phyloP scores from a whole-genome alignment of 129 eudicot genomes.

The Ambrosia artemisiifolia region DNA sequence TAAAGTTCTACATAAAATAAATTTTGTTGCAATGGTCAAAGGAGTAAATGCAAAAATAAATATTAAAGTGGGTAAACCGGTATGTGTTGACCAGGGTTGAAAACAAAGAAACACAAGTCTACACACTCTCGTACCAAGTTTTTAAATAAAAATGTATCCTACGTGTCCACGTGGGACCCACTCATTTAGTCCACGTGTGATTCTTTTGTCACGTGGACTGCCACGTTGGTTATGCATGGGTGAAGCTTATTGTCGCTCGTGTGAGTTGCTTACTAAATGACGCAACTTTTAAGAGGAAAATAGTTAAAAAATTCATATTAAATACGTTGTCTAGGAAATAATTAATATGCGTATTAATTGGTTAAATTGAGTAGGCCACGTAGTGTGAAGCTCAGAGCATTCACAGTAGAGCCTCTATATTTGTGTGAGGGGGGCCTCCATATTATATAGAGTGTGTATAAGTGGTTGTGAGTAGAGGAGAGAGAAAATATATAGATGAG shows the following conservation, averaged over 20 bases:
- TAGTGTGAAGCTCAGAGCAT: too few species aligned
- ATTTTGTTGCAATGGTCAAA: neutral
- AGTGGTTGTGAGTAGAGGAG: too few species aligned
- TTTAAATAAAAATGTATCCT: neutral
- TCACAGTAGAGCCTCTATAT: too few species aligned
- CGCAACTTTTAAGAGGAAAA: neutral
- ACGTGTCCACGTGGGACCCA: constrained; percentile 19
- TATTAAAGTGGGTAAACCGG: neutral
- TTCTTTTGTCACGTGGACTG: neutral
- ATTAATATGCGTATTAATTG: too few species aligned
- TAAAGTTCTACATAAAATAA: neutral
- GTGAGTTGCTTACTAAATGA: neutral
- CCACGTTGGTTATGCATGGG: neutral
- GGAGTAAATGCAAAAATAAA: neutral
- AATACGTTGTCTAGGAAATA: too few species aligned
- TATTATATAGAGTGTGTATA: too few species aligned
- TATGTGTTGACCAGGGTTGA: constrained; percentile 10
- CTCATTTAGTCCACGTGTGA: neutral
- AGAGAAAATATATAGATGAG: too few species aligned
- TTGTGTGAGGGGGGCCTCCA: too few species aligned
- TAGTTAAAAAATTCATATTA: too few species aligned
- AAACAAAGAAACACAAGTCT: constrained; percentile 1
- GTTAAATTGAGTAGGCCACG: too few species aligned
- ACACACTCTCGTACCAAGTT: constrained; percentile 9
- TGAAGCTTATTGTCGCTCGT: neutral